These are phyloP conservation scores for Domatiomyces globalis DNA, from an alignment of 2,329 filamentous ascomycete genomes.

Conservation along the genomic window DNA sequence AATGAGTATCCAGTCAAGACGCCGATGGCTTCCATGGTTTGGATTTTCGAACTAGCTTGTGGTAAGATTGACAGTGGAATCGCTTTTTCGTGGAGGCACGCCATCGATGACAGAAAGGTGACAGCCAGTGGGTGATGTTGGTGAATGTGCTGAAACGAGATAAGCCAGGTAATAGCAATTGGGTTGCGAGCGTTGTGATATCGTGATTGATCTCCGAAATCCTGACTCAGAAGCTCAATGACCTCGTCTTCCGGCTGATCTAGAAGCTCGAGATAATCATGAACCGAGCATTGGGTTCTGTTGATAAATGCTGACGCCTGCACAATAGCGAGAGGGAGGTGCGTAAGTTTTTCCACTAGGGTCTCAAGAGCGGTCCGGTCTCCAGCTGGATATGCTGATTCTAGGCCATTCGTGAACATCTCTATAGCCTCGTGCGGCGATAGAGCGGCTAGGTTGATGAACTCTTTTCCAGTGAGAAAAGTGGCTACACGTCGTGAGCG, in stretches of 20 bases:
- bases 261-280: conserved; percentile 7
- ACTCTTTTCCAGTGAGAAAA: conserved; percentile 1
- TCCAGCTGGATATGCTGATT: not conserved
- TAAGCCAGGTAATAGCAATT: conserved; percentile 25
- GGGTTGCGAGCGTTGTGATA: conserved; percentile 21
- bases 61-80: conserved; percentile 24
- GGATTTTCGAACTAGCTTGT: conserved; percentile 6
- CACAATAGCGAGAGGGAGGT: conserved; percentile 22
- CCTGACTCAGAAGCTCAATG: conserved; percentile 21
- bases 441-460: conserved; percentile 4
- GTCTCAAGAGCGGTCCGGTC: conserved; percentile 10
- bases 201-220: conserved; percentile 19
- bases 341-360: conserved; percentile 7
- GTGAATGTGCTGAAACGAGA: conserved; percentile 25
- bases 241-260: conserved; percentile 16
- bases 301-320: conserved; percentile 22
- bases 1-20: conserved; percentile 22
- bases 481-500: not conserved
- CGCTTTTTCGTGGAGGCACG: conserved; percentile 20
- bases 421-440: conserved; percentile 4
- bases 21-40: conserved; percentile 20
- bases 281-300: conserved; percentile 15
- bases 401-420: conserved; percentile 6
- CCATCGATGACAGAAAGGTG: conserved; percentile 24
- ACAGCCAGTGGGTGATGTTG: conserved; percentile 20